Evolutionary conservation across 2,329 filamentous ascomycete genomes (phyloP).

Genomic region (Ophidiomyces ophidiicola): DNA sequence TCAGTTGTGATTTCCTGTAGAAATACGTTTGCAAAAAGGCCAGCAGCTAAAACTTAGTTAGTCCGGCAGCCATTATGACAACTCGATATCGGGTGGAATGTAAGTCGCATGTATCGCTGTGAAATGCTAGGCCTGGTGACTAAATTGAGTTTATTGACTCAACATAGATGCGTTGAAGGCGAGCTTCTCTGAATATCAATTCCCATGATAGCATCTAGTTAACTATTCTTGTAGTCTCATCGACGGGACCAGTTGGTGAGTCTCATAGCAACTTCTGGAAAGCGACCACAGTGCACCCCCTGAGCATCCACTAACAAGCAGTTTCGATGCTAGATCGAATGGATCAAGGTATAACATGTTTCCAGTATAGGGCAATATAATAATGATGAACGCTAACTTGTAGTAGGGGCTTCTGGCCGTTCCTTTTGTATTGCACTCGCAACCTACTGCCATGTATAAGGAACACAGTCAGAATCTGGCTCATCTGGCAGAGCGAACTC

Average conservation of each 20-base stretch:
- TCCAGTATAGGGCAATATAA: background rate
- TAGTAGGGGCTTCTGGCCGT: conserved; percentile 65
- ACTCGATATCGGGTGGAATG: conserved; percentile 54
- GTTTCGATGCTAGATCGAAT: conserved; percentile 50
- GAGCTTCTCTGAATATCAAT: too few species aligned
- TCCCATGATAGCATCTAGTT: background rate
- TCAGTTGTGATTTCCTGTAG: too few species aligned
- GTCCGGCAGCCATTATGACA: conserved; percentile 36
- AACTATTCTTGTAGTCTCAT: conserved; percentile 60
- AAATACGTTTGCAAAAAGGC: too few species aligned
- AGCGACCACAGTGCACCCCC: background rate
- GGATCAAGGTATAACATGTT: conserved; percentile 60
- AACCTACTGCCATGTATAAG: conserved; percentile 78
- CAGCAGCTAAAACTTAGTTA: too few species aligned
- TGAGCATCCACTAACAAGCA: background rate
- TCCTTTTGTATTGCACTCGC: conserved; percentile 90
- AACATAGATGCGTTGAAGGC: conserved; percentile 52
- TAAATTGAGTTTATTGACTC: background rate
- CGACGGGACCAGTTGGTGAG: conserved; percentile 74
- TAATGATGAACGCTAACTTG: background rate
- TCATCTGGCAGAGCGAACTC: conserved; percentile 66
- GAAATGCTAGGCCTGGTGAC: background rate
- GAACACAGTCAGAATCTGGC: conserved; percentile 50
- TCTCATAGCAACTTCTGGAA: background rate
- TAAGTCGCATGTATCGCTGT: conserved; percentile 32